Evolutionary conservation across 2,329 filamentous ascomycete genomes (phyloP), one percentile per base, ranked within the genome.

Genomic region (Pseudonectria buxi): DNA sequence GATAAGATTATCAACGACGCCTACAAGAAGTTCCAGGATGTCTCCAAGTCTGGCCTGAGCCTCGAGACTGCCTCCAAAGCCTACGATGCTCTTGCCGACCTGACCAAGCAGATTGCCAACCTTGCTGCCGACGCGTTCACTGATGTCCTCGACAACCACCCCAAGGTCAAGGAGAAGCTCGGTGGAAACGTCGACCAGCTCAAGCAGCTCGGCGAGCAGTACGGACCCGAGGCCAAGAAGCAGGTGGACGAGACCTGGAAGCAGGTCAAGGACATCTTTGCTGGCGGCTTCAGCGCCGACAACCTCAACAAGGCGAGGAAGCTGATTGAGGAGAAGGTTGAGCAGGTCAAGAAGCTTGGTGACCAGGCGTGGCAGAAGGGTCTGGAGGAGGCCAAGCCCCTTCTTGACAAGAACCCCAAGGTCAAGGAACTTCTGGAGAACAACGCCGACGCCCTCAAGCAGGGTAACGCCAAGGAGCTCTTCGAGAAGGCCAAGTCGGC

Each of bases 151-250:
- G 72, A 86, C 50, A 85, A 86, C 54, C 83, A 88, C 55, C 84
- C 84, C 0, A 59, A 81, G 47, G 51, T 86, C 14, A 86, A 85
- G 67, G 73, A 86, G 53, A 81, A 83, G 62, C 61, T 87, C 7
- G 83, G 83, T 11, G 77, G 74, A 10, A 78, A 74, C 47, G 61
- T 84, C 29, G 74, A 84, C 32, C 73, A 83, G 55, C 64, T 88
- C 32, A 83, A 85, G 69, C 59, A 78, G 46, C 70, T 86, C 58
- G 78, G 78, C 16, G 74, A 86, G 11, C 67, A 77, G 40, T 82
- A 83, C 50, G 84, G 84, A 0, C 83, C 83, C 0, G 80, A 87
- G 53, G 83, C 81, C 0, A 85, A 86, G 72, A 80, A 86, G 68
- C 72, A 85, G 57, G 73, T 83, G 5, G 79, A 87, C 36, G 69